Percentiles rank a stretch among this genome's conserved stretches.
Conservation (phyloP, 2,329 filamentous ascomycete genomes). For the Sordariomycetes sp. region DNA sequence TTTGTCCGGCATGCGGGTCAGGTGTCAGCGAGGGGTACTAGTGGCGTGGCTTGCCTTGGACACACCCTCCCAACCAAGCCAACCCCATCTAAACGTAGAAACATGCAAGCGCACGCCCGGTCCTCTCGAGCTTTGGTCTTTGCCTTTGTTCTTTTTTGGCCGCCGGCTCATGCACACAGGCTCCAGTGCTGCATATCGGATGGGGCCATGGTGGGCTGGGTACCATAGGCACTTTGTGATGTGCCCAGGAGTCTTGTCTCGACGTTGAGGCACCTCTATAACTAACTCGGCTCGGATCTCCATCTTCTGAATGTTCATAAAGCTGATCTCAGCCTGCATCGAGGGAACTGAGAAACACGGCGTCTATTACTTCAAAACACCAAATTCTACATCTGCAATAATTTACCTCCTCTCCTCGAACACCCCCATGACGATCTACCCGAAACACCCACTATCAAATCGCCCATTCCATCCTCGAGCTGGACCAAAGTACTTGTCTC, state of each 20-base stretch:
- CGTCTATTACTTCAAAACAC: conserved; percentile 12
- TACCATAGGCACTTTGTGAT: not conserved
- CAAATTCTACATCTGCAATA: conserved; percentile 13
- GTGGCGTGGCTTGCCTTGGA: not conserved
- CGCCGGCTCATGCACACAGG: no score
- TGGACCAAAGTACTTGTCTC: conserved; percentile 22
- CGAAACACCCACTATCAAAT: no score
- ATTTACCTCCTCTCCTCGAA: no score
- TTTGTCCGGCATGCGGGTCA: no score
- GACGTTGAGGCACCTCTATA: no score
- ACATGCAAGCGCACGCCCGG: not conserved
- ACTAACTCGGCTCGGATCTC: conserved; percentile 1
- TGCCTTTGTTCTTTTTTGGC: conserved; percentile 2
- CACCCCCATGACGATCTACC: no score
- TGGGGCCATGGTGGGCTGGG: not conserved
- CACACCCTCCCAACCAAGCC: not conserved
- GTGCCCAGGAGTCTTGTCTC: no score
- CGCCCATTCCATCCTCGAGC: conserved; percentile 22
- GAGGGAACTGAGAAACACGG: conserved; percentile 11
- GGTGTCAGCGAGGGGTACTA: no score
- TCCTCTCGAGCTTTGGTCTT: not conserved
- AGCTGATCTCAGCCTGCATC: not conserved
- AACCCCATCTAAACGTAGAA: not conserved
- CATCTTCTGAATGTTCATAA: not conserved
- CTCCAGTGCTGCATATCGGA: no score